phyloP scores from a whole-genome alignment of 768 basidiomycete species.

The Nidularia pulvinata region DNA sequence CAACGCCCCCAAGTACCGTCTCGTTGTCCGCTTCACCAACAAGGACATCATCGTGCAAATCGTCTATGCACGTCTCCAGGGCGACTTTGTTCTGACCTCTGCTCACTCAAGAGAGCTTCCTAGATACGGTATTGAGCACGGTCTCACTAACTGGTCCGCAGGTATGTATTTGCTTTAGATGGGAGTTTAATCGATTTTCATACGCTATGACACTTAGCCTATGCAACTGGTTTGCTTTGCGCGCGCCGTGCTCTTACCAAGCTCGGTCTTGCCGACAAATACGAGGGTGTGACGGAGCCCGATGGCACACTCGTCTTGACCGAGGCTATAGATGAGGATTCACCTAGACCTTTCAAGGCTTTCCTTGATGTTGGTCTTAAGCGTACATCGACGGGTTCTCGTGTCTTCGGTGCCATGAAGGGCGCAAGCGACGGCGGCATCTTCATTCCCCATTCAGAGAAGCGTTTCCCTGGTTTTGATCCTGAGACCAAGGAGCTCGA shows the following conservation, averaged over 20 bases:
- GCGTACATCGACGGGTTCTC: slow-evolving; percentile 96
- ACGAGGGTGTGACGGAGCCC: slow-evolving; percentile 91
- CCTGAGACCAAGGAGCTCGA: slow-evolving; percentile 91
- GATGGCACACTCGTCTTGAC: slow-evolving; percentile 84
- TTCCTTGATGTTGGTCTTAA: slow-evolving; percentile 99
- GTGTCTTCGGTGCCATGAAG: slow-evolving; percentile 98
- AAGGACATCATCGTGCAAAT: slow-evolving; percentile 94
- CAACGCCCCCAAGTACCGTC: slow-evolving; percentile 97
- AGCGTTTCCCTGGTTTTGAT: slow-evolving; percentile 98
- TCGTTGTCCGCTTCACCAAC: slow-evolving; percentile 99
- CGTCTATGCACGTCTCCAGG: slow-evolving; percentile 96
- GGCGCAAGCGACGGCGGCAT: slow-evolving; percentile 98
- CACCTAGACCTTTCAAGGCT: slow-evolving; percentile 97
- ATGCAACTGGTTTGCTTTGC: slow-evolving; percentile 94
- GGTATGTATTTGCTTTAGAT: slow-evolving; percentile 40
- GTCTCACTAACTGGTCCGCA: slow-evolving; percentile 98
- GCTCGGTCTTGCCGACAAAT: slow-evolving; percentile 97
- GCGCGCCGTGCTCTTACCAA: slow-evolving; percentile 96
- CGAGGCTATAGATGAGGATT: slow-evolving; percentile 87
- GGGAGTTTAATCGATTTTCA: slow-evolving; percentile 1
- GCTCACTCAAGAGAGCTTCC: slow-evolving; percentile 93
- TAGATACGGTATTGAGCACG: slow-evolving; percentile 96
- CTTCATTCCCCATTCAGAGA: slow-evolving; percentile 96
- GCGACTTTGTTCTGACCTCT: slow-evolving; percentile 89
- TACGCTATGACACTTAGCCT: slow-evolving; percentile 49